Evolutionary conservation across 2,329 filamentous ascomycete species (phyloP), one percentile per base, ranked within the genome.

Genomic region (Tolypocladium paradoxum): DNA sequence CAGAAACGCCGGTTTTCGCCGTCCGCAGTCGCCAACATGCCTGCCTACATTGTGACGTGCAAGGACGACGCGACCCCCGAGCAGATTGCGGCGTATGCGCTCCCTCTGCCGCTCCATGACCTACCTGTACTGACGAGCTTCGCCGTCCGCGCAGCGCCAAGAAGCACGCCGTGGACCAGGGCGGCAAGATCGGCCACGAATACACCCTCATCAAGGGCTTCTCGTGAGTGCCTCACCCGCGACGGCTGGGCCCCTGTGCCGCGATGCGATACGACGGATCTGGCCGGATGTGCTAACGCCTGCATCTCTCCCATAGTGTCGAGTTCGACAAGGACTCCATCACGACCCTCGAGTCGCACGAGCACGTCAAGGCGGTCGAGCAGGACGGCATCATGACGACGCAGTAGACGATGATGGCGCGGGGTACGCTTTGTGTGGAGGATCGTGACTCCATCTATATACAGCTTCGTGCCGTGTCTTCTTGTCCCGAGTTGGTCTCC

Each of bases 131-230:
- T 53, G 45, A 48, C 35, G 18, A 24, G 0, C 1, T 11, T 1
- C 12, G 6, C 11, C 27, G 27, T 4, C 9, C 27, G 2, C 43
- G 27, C 43, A 90, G 87, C 51, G 86, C 87, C 56, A 95, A 95
- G 83, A 74, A 91, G 68, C 74, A 84, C 55, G 87, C 84, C 61
- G 73, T 68, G 55, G 79, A 85, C 43, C 82, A 92, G 67, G 92
- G 92, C 65, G 92, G 90, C 67, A 83, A 82, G 70, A 93, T 97
- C 73, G 82, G 74, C 53, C 84, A 93, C 62, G 88, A 93, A 69
- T 96, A 89, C 77, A 85, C 74, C 56, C 73, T 96, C 62, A 90
- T 96, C 79, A 95, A 92, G 76, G 91, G 87, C 54, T 96, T 96
- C 76, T 85, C 88, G 92, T 96, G 83, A 61, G 88, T 77, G 48